Conservation (phyloP, 2,329 filamentous ascomycete genomes). For the Botrytis porri region DNA sequence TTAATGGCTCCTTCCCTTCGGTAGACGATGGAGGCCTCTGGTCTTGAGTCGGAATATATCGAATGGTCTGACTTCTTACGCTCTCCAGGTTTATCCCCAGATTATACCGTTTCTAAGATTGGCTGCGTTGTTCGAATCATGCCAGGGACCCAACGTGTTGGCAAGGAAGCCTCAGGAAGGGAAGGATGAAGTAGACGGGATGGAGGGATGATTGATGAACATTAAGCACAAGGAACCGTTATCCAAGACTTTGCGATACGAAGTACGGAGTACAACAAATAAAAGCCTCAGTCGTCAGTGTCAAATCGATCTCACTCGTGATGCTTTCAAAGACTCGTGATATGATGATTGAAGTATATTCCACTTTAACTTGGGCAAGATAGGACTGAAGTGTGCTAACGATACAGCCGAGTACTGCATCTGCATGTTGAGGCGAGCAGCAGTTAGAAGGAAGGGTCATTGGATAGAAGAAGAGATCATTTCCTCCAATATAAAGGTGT, state of each 20-base stretch:
- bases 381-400: background rate
- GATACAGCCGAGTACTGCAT: background rate
- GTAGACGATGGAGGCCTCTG: no score
- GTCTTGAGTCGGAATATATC: background rate
- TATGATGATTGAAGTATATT: background rate
- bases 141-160: background rate
- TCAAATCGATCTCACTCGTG: background rate
- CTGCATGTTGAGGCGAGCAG: background rate
- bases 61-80: background rate
- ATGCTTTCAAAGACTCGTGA: background rate
- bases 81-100: conserved; percentile 12
- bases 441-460: background rate
- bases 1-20: background rate
- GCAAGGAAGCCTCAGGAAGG: background rate
- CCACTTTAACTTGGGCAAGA: conserved; percentile 1
- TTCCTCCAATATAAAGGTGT: conserved; percentile 3
- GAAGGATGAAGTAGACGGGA: background rate
- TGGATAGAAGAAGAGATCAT: background rate
- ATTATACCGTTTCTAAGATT: background rate
- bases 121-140: background rate
- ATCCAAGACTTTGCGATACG: background rate
- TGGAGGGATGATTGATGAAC: conserved; percentile 1
- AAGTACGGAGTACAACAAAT: no score
- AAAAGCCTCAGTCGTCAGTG: background rate
- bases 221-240: background rate